Evolutionary conservation across 768 basidiomycete genomes (phyloP), one percentile per base, ranked within the genome.

Genomic region (Rubroboletus pulcherrimus): DNA sequence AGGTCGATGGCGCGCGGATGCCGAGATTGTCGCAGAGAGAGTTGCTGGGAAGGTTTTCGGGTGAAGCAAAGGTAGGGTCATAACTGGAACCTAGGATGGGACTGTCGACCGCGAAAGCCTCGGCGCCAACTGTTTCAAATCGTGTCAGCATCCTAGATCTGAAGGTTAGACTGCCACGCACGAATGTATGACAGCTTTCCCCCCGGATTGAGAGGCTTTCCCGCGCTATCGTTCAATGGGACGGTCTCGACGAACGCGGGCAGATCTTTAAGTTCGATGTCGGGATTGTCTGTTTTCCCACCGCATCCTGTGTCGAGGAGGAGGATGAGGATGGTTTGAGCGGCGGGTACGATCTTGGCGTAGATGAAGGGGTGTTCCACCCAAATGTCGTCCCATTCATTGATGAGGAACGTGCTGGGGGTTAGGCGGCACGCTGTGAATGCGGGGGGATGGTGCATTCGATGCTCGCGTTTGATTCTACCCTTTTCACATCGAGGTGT

Each of bases 261-360:
- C 46, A 84, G 62, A 54, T 73, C 75, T 57, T 65, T 79, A 49
- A 81, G 65, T 7, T 71, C 63, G 34, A 77, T 73, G 44, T 73
- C 57, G 2, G 73, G 71, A 50, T 77, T 72, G 46, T 70, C 62
- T 3, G 80, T 76, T 44, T 64, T 70, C 5, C 82, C 81, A 19
- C 81, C 81, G 37, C 81, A 82, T 37, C 82, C 83, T 15, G 79
- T 82, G 63, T 84, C 82, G 43, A 82, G 67, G 35, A 83, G 59
- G 10, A 85, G 68, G 49, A 82, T 66, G 2, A n/a, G n/a, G n/a
- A n/a, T n/a, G n/a, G 78, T 77, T 26, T 67, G 66, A 5, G 73
- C 70, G 10, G 62, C 58, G 31, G 74, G 71, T 10, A 78, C 58
- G 41, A 77, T 51, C 61, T 80, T 82, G 54, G 71, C 79, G 62